Percentiles rank a stretch among this genome's conserved stretches.
Evolutionary conservation across 371 early-diverging fungal species (phyloP).

Genomic region (Rhizomucor pusillus): DNA sequence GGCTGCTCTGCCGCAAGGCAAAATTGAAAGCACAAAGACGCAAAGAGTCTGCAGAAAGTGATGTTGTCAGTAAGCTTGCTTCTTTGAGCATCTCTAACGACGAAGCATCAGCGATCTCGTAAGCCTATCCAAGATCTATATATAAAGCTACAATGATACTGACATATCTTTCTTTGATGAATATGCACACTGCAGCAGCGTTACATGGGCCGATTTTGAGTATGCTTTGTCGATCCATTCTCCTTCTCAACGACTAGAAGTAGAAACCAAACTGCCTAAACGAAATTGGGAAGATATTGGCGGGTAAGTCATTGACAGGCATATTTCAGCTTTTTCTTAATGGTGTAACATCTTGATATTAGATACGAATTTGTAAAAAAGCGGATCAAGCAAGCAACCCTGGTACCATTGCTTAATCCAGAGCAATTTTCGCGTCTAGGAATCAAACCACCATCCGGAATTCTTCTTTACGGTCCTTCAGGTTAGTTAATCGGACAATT

Average conservation of each 20-base stretch:
- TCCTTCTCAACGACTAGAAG: constrained; percentile 52
- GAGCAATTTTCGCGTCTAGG: constrained; percentile 66
- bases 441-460: constrained; percentile 72
- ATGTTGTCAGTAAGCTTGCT: constrained; percentile 1
- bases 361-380: constrained; percentile 66
- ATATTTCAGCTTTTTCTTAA: no score
- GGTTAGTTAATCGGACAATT: constrained; percentile 40
- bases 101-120: no score
- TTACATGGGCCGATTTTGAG: constrained; percentile 40
- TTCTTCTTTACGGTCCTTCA: constrained; percentile 85
- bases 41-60: constrained; percentile 9
- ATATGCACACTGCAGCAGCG: background rate
- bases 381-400: constrained; percentile 69
- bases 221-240: constrained; percentile 42
- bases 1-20: constrained; percentile 46
- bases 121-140: no score
- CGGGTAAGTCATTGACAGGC: constrained; percentile 39
- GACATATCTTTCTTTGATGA: background rate
- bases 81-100: no score
- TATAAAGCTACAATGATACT: background rate
- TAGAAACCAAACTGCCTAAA: constrained; percentile 42
- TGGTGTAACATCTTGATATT: background rate
- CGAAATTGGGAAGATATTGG: constrained; percentile 50
- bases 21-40: constrained; percentile 34
- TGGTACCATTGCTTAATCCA: constrained; percentile 66